Conservation (phyloP, 2,329 filamentous ascomycete species). For the Aureobasidium musti region DNA sequence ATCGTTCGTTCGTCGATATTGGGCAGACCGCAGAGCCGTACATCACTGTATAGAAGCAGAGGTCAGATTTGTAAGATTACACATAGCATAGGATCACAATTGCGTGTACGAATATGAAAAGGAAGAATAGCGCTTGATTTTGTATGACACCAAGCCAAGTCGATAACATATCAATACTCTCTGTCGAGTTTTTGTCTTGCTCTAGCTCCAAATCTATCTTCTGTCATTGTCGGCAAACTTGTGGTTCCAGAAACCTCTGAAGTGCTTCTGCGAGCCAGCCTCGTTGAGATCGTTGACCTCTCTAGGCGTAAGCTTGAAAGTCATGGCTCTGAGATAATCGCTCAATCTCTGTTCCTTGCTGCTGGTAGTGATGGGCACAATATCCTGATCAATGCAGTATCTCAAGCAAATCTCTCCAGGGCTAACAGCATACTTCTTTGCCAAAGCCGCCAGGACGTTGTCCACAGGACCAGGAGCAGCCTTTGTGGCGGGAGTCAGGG, state of each 20-base stretch:
- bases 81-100: neutral
- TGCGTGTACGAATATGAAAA: slow-evolving; percentile 2
- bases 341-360: slow-evolving; percentile 61
- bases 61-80: neutral
- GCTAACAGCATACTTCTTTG: slow-evolving; percentile 63
- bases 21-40: neutral
- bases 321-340: slow-evolving; percentile 58
- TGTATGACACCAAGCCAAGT: neutral
- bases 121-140: neutral
- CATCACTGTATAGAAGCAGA: neutral
- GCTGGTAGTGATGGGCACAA: slow-evolving; percentile 62
- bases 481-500: slow-evolving; percentile 55
- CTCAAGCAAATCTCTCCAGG: slow-evolving; percentile 59
- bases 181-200: neutral
- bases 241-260: slow-evolving; percentile 55
- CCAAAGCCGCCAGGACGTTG: slow-evolving; percentile 51
- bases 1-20: neutral
- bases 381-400: slow-evolving; percentile 63
- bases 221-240: slow-evolving; percentile 51
- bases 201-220: slow-evolving; percentile 31
- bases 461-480: slow-evolving; percentile 59
- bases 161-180: neutral
- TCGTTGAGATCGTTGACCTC: slow-evolving; percentile 59
- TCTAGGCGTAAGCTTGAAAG: slow-evolving; percentile 60
- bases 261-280: slow-evolving; percentile 54